Conservation (phyloP, 306 rosid species). For the Albizia julibrissin region DNA sequence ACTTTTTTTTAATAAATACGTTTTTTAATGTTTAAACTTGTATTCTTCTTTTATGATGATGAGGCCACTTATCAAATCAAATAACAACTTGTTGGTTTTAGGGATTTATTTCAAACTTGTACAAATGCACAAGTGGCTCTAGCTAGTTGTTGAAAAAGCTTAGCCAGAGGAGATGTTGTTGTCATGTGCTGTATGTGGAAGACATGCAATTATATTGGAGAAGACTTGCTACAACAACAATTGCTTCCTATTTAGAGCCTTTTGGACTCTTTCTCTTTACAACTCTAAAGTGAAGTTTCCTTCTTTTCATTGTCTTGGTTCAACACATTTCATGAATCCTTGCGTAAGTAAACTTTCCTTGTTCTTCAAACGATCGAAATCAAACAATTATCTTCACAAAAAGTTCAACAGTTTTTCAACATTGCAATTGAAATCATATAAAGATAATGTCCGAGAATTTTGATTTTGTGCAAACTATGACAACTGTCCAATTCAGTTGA, state of each 20-base stretch:
- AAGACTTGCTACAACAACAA: not conserved
- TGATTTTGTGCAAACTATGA: not conserved
- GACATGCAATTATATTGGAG: not conserved
- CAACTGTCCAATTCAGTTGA: not conserved
- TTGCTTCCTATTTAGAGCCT: not conserved
- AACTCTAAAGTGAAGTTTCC: not conserved
- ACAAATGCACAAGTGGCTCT: not conserved
- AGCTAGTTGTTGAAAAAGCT: not conserved
- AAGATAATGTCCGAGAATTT: not conserved
- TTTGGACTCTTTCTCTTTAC: constrained; percentile 13
- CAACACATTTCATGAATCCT: not conserved
- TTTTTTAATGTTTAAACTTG: accelerated
- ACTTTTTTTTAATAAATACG: too few species aligned
- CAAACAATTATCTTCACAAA: not conserved
- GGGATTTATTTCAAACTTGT: too few species aligned
- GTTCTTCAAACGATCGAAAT: not conserved
- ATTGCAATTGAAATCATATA: not conserved
- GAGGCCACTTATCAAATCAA: too few species aligned
- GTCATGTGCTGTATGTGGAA: not conserved
- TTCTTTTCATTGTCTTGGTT: not conserved
- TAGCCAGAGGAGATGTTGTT: not conserved
- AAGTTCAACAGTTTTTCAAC: not conserved
- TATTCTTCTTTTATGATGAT: too few species aligned
- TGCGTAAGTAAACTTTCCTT: not conserved
- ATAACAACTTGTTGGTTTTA: too few species aligned